Base-by-base conservation (phyloP, 306 rosid genomes). In the Quercus parvula region DNA sequence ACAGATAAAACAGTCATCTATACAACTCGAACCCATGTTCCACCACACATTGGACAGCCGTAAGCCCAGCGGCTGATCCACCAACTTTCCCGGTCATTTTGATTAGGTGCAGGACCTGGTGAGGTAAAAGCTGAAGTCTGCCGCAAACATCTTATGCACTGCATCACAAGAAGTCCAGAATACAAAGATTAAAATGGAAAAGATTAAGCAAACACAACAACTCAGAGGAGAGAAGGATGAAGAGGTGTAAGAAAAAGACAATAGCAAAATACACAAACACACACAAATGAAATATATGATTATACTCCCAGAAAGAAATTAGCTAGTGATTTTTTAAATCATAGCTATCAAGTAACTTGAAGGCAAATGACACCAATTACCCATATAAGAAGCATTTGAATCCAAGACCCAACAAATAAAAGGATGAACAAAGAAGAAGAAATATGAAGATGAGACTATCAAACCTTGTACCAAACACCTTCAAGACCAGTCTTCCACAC, bases 61-160 rank as follows among this genome's bases (percentile, higher is more conserved):
- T 91, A 86, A 61, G 90, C 96, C 99, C 99, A 95, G 75, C 99
- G 96, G 88, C 96, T 91, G 85, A 95, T 91, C 99, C 99, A 95
- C 97, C 96, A 93, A 51, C 83, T 85, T 84, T 93, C 97, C 67
- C 89, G 78, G 61, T 88, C 96, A 67, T 78, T 87, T 74, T 88
- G 97, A 82, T 77, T 82, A 55, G 88, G 57, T 74, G 89, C 49
- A n/a, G 90, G 83, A 86, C 83, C 88, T 5, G 92, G 88, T 69
- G 96, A 90, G 70, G 89, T 83, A 80, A 95, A 93, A 56, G 98
- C 96, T 27, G 96, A 91, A 46, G 99, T 95, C 86, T 95, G 99
- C 85, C 99, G 88, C 89, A 91, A 84, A 86, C 99, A 95, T 86
- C 99, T 84, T 84, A 93, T 90, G 82, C 99, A 95, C 99, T 95